Evolutionary conservation across 768 basidiomycete species (phyloP).

Genomic region (Kwoniella sp.): DNA sequence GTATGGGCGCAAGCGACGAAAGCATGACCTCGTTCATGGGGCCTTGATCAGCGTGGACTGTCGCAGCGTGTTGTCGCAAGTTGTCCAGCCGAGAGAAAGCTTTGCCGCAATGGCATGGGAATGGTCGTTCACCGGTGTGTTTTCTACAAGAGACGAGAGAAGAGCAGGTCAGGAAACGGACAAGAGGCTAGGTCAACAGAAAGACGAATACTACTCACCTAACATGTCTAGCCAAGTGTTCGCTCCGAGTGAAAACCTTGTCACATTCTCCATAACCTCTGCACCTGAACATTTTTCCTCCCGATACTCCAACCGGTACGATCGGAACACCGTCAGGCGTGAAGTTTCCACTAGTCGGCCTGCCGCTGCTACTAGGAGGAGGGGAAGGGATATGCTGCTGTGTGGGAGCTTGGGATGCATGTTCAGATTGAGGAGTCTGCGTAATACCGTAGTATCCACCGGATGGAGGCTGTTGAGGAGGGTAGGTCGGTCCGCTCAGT

Average conservation of each 20-base stretch:
- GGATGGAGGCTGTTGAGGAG: slow-evolving; percentile 33
- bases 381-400: slow-evolving; percentile 43
- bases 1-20: slow-evolving; percentile 49
- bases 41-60: slow-evolving; percentile 87
- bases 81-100: slow-evolving; percentile 96
- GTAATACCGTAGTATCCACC: slow-evolving; percentile 43
- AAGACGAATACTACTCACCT: slow-evolving; percentile 62
- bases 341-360: slow-evolving; percentile 35
- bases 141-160: slow-evolving; percentile 64
- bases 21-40: slow-evolving; percentile 53
- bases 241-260: slow-evolving; percentile 94
- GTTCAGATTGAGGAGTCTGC: slow-evolving; percentile 26
- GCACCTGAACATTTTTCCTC: slow-evolving; percentile 86
- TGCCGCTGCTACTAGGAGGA: slow-evolving; percentile 39
- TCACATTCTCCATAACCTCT: slow-evolving; percentile 91
- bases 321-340: slow-evolving; percentile 48
- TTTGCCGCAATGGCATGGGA: slow-evolving; percentile 92
- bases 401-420: slow-evolving; percentile 3
- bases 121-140: slow-evolving; percentile 96
- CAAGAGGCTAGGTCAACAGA: too few species aligned
- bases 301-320: slow-evolving; percentile 48
- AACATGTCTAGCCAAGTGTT: slow-evolving; percentile 94
- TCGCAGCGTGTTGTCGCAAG: slow-evolving; percentile 93
- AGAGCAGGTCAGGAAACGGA: slow-evolving; percentile 3
- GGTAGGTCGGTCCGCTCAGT: slow-evolving; percentile 34